Percentiles rank a stretch among this genome's conserved stretches.
phyloP scores from a whole-genome alignment of 2,329 filamentous ascomycete species.

The Scytalidium lignicola region DNA sequence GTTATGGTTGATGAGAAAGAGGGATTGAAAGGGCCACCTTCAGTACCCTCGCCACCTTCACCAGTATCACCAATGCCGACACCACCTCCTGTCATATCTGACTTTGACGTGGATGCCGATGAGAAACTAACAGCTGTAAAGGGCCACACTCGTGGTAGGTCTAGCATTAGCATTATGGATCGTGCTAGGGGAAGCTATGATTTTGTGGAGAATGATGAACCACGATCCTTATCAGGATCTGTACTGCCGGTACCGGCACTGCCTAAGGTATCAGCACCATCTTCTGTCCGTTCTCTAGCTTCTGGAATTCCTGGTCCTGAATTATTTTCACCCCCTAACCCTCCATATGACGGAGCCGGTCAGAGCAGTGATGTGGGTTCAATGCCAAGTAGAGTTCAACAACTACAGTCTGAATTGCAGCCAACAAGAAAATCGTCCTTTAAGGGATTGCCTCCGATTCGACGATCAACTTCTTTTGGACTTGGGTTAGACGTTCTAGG shows the following conservation, averaged over 20 bases:
- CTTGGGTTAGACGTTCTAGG: conserved; percentile 23
- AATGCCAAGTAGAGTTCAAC: neutral
- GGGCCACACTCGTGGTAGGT: neutral
- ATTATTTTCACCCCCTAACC: neutral
- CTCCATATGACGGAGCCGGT: neutral
- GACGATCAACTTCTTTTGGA: conserved; percentile 52
- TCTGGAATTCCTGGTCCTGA: neutral
- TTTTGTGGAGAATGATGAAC: neutral
- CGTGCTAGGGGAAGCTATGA: conserved; percentile 15
- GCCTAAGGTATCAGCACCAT: too few species aligned
- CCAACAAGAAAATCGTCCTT: conserved; percentile 30
- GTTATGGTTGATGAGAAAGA: neutral
- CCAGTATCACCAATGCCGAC: neutral
- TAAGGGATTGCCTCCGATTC: conserved; percentile 52
- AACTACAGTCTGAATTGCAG: neutral
- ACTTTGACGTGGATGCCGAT: neutral
- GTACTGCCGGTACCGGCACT: too few species aligned
- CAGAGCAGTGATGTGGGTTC: neutral
- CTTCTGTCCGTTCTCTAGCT: too few species aligned
- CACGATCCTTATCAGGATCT: too few species aligned
- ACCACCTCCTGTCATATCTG: neutral
- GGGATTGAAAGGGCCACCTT: neutral
- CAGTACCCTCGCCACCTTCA: neutral
- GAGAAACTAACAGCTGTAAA: neutral
- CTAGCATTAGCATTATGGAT: conserved; percentile 12